Base-by-base conservation (phyloP, 768 basidiomycete species). In the Tricholoma flavovirens region DNA sequence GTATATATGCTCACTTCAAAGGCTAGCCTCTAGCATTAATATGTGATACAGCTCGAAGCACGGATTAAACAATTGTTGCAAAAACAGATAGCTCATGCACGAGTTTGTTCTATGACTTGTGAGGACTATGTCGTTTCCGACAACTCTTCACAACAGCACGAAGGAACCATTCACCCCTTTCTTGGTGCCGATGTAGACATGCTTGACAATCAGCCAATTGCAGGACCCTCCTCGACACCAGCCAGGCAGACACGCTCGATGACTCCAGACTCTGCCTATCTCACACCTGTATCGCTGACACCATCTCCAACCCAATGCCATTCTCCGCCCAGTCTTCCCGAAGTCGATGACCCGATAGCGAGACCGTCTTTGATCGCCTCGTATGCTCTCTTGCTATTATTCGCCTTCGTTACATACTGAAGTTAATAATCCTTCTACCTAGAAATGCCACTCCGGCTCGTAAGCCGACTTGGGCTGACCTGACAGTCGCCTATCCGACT, bases 401-500 rank as follows among this genome's bases (percentile, higher is more conserved):
- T 15, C 19, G 2, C 6, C 19, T 24, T 7, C 14, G 22, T 11
- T 6, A 26, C 15, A 10, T n/a, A n/a, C n/a, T n/a, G n/a, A n/a
- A n/a, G 5, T 5, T 19, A 14, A 52, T 14, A 17, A 22, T 35
- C 11, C 15, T n/a, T 7, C 17, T n/a, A 15, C 2, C 14, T 14
- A 53, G 51, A 22, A 40, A 40, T 26, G 38, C 43, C 24, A 52
- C 58, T n/a, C 54, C 49, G 4, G 17, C 38, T 5, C 54, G 49
- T 15, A 14, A 26, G 5, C 11, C 17, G 22, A 22, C 36, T 15
- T 22, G 36, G 21, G 3, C 33, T 45, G 48, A 59, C 40, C 35
- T 50, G 7, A 22, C 22, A 38, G 45, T 33, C 33, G 58, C 58
- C 10, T 59, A 55, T 38, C 38, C 22, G 29, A 59, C 58, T 26